Evolutionary conservation across 768 basidiomycete species (phyloP).

Genomic region (Amanita rimosa): DNA sequence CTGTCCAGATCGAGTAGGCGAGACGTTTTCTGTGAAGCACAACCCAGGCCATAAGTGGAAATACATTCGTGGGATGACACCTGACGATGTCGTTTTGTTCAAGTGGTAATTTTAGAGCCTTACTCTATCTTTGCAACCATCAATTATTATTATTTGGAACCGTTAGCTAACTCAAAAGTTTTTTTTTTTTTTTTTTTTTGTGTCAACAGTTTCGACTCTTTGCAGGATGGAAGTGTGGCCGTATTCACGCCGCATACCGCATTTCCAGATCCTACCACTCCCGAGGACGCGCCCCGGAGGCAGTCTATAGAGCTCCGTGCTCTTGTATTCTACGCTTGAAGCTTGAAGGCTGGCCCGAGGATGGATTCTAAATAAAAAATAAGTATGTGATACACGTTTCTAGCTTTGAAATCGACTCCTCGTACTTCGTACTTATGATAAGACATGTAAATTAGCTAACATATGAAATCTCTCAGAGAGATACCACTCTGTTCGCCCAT

Average conservation of each 20-base stretch:
- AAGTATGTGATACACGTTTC: too few species aligned
- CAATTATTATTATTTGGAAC: too few species aligned
- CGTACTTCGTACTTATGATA: too few species aligned
- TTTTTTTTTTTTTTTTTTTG: too few species aligned
- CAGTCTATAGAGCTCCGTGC: constrained; percentile 13
- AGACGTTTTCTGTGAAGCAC: constrained; percentile 35
- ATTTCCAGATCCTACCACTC: constrained; percentile 34
- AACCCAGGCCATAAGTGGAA: constrained; percentile 38
- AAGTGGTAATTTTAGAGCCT: constrained; percentile 47
- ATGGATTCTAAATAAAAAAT: too few species aligned
- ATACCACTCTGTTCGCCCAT: too few species aligned
- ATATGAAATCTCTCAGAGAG: too few species aligned
- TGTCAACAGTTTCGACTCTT: constrained; percentile 23
- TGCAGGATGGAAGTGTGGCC: constrained; percentile 27
- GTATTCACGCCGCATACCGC: constrained; percentile 39
- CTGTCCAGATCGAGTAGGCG: constrained; percentile 40
- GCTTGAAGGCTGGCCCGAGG: too few species aligned
- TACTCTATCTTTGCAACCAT: too few species aligned
- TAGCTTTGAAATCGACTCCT: too few species aligned
- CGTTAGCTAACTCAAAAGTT: too few species aligned
- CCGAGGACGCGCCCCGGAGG: constrained; percentile 24
- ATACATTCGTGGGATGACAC: constrained; percentile 32
- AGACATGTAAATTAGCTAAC: too few species aligned
- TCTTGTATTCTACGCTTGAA: background rate
- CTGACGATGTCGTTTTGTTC: constrained; percentile 40